Evolutionary conservation across 2,329 filamentous ascomycete species (phyloP).

Genomic region (Aplosporella prunicola): DNA sequence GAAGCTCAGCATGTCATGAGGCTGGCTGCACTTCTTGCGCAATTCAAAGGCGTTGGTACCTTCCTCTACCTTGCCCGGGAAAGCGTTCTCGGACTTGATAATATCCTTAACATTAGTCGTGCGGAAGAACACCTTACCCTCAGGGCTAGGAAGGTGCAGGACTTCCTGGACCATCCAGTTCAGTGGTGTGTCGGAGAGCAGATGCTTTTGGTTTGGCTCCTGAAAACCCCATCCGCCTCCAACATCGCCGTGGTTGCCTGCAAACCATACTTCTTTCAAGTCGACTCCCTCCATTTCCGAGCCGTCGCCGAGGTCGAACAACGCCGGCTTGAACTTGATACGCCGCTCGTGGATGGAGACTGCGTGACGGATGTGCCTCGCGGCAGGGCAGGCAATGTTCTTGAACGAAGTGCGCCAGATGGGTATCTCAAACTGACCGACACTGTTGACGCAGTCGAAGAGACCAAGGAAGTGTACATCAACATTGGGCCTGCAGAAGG

Average conservation of each 20-base stretch:
- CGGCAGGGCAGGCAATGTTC: constrained; percentile 28
- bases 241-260: constrained; percentile 35
- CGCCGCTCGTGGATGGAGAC: constrained; percentile 37
- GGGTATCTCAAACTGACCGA: constrained; percentile 24
- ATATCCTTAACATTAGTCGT: neutral
- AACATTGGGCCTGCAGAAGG: constrained; percentile 33
- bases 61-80: neutral
- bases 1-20: constrained; percentile 14
- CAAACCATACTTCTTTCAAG: constrained; percentile 35
- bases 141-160: neutral
- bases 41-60: constrained; percentile 4
- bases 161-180: constrained; percentile 36
- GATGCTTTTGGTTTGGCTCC: constrained; percentile 29
- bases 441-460: constrained; percentile 34
- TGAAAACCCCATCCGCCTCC: constrained; percentile 37
- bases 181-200: constrained; percentile 36
- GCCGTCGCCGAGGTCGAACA: constrained; percentile 14
- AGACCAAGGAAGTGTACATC: constrained; percentile 36
- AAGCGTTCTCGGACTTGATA: constrained; percentile 1
- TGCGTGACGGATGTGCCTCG: constrained; percentile 32
- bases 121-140: neutral
- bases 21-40: constrained; percentile 1
- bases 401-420: constrained; percentile 31
- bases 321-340: constrained; percentile 33
- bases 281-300: constrained; percentile 14